Percentiles rank a stretch among this genome's conserved stretches.
phyloP scores from a whole-genome alignment of 805 yeast species.

The Alloascoidea africana region DNA sequence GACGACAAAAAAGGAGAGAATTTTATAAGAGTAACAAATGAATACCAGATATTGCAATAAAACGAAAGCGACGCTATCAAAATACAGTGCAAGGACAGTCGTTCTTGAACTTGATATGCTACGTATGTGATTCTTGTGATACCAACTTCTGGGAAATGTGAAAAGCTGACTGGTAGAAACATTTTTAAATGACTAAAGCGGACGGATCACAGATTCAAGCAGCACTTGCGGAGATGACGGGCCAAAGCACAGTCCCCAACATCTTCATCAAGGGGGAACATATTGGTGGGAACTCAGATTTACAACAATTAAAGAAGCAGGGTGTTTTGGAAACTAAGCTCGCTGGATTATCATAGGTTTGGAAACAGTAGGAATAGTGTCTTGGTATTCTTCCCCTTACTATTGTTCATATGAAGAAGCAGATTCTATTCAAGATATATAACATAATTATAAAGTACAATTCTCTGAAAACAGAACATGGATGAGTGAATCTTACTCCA shows the following conservation, averaged over 20 bases:
- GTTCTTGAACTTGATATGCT: conserved; percentile 34
- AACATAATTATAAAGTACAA: no score
- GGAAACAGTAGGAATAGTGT: no score
- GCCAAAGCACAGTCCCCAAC: conserved; percentile 90
- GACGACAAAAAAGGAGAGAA: conserved; percentile 13
- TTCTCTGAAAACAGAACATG: no score
- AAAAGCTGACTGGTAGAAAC: conserved; percentile 8
- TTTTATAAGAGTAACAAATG: conserved; percentile 25
- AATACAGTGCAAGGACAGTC: conserved; percentile 30
- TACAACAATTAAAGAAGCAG: conserved; percentile 50
- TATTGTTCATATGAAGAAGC: no score
- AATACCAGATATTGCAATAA: conserved; percentile 24
- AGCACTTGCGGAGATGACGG: conserved; percentile 62
- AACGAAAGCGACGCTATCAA: conserved; percentile 26
- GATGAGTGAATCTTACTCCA: no score
- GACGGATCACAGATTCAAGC: conserved; percentile 76
- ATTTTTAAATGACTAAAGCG: conserved; percentile 15
- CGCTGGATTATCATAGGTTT: conserved; percentile 2
- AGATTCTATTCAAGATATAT: no score
- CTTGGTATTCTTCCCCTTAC: no score
- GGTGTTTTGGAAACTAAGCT: conserved; percentile 38
- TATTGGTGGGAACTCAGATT: conserved; percentile 89
- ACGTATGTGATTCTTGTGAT: conserved; percentile 5
- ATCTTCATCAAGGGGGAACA: conserved; percentile 83
- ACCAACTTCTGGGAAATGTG: conserved; percentile 14